A percentile compares a stretch with the other conserved stretches of the same genome.
These are phyloP conservation scores for Clavispora asparagi DNA, from an alignment of 805 yeast genomes.

Conservation along the genomic window DNA sequence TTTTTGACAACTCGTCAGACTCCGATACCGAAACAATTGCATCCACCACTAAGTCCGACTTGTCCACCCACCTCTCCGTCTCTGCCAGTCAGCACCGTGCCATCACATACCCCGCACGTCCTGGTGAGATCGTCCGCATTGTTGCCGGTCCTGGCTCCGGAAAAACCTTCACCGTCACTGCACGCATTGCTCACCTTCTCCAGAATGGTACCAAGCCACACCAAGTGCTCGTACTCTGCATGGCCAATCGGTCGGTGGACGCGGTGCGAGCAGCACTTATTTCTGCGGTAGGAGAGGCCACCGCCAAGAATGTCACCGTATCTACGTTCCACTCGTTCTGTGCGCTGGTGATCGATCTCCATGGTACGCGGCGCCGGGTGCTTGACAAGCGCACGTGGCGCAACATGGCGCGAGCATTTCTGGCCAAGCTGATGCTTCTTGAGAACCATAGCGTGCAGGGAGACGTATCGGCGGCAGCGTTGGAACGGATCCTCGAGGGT, in stretches of 20 bases:
- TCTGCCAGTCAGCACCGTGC: conserved; percentile 46
- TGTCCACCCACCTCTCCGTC: conserved; percentile 7
- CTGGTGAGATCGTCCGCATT: conserved; percentile 42
- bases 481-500: conserved; percentile 21
- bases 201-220: conserved; percentile 37
- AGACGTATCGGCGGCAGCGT: conserved; percentile 15
- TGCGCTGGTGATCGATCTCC: conserved; percentile 40
- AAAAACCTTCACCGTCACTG: conserved; percentile 56
- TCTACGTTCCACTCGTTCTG: conserved; percentile 71
- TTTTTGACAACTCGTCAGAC: neutral
- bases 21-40: neutral
- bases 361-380: conserved; percentile 22
- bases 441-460: conserved; percentile 21
- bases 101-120: conserved; percentile 36
- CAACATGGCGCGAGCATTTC: conserved; percentile 26
- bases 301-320: conserved; percentile 77
- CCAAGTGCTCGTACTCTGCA: conserved; percentile 56
- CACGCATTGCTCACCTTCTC: conserved; percentile 47
- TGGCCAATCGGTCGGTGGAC: conserved; percentile 66
- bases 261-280: conserved; percentile 33
- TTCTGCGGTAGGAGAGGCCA: conserved; percentile 26
- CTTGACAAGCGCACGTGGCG: conserved; percentile 56
- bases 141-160: conserved; percentile 76
- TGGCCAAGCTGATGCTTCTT: conserved; percentile 30
- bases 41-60: neutral